These are phyloP conservation scores for Penicillium manginii DNA, from an alignment of 495 filamentous ascomycete species.

Conservation along the genomic window DNA sequence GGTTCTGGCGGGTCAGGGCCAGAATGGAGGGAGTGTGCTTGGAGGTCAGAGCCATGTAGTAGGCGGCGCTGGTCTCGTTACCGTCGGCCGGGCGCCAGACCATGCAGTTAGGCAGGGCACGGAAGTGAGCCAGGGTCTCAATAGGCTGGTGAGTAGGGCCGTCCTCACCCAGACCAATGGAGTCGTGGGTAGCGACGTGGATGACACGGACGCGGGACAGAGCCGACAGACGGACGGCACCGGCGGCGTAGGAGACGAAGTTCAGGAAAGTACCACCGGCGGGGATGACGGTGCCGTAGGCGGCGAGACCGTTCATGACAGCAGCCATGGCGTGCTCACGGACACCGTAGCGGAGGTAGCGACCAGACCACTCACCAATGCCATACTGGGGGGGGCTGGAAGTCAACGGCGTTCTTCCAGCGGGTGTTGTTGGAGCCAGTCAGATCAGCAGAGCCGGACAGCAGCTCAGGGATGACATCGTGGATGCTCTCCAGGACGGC, in stretches of 20 bases:
- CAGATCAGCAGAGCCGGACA: conserved; percentile 96
- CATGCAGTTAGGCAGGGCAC: conserved; percentile 98
- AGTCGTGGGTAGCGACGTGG: conserved; percentile 99
- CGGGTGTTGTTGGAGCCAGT: conserved; percentile 98
- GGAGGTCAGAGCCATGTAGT: conserved; percentile 92
- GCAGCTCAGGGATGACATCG: conserved; percentile 79
- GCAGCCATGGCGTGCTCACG: conserved; percentile 98
- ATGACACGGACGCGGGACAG: conserved; percentile 90
- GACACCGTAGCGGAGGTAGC: conserved; percentile 96
- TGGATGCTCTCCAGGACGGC: conserved; percentile 88
- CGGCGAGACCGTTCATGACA: conserved; percentile 96
- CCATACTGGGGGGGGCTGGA: conserved; percentile 87
- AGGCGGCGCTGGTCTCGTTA: conserved; percentile 97
- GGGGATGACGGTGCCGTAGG: conserved; percentile 94
- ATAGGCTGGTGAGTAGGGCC: conserved; percentile 99
- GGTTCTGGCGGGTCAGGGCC: conserved; percentile 96
- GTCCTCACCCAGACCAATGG: conserved; percentile 98
- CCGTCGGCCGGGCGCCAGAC: conserved; percentile 99
- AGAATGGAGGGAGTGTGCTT: conserved; percentile 91
- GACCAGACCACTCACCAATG: conserved; percentile 86
- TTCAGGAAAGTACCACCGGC: conserved; percentile 98
- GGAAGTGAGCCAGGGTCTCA: conserved; percentile 99
- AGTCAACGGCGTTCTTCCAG: conserved; percentile 96
- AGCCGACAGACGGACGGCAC: conserved; percentile 90
- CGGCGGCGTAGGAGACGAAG: conserved; percentile 98